Evolutionary conservation across 495 filamentous ascomycete species (phyloP).

Genomic region (Bathelium albidoporum): DNA sequence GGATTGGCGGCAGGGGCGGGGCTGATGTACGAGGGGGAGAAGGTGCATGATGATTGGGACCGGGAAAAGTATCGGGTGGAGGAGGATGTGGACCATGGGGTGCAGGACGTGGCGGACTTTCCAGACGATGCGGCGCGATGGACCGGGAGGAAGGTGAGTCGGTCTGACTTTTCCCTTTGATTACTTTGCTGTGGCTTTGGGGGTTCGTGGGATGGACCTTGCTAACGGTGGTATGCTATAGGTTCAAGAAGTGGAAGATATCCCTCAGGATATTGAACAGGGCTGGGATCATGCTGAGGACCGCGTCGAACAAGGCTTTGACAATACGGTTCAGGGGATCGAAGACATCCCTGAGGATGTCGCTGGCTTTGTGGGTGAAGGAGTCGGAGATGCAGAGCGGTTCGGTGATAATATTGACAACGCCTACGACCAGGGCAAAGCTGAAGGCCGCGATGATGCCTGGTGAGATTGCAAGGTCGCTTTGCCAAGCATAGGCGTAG

Average conservation of each 20-base stretch:
- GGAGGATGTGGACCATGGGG: conserved; percentile 9
- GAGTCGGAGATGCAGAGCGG: conserved; percentile 33
- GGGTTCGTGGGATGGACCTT: background rate
- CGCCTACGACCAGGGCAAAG: conserved; percentile 32
- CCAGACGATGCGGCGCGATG: conserved; percentile 34
- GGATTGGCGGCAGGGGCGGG: conserved; percentile 48
- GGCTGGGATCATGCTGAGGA: conserved; percentile 25
- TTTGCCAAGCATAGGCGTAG: background rate
- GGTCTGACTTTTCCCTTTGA: background rate
- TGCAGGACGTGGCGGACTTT: conserved; percentile 29
- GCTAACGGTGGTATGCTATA: conserved; percentile 5
- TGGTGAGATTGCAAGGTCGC: background rate
- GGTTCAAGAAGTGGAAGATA: conserved; percentile 31
- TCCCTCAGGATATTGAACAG: conserved; percentile 27
- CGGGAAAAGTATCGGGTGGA: conserved; percentile 27
- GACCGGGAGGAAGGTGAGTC: conserved; percentile 30
- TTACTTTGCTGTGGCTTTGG: background rate
- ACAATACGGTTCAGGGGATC: conserved; percentile 28
- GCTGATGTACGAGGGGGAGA: conserved; percentile 38
- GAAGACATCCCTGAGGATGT: conserved; percentile 33
- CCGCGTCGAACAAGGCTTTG: conserved; percentile 25
- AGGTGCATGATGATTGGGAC: conserved; percentile 31
- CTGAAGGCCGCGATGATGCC: conserved; percentile 23
- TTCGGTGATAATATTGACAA: conserved; percentile 33
- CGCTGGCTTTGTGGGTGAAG: conserved; percentile 30